Base-by-base conservation (phyloP, 495 filamentous ascomycete species). In the Penicillium lividum region DNA sequence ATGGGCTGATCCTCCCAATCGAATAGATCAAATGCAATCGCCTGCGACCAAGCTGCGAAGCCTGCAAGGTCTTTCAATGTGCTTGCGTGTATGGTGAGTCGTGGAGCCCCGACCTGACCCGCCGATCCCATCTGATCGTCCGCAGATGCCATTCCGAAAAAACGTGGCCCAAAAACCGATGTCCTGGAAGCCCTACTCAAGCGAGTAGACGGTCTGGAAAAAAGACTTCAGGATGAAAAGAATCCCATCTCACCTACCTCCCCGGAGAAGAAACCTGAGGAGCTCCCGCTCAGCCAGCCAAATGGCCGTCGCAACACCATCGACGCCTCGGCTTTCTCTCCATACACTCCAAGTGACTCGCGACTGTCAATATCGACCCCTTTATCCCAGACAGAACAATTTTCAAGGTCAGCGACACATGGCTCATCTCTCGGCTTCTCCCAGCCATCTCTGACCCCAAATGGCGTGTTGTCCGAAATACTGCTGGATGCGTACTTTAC, bases 1-100 rank as follows among this genome's bases (percentile, higher is more conserved):
- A 22, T 11, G 4, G 7, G 33, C 28, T 47, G 7, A 28, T 18
- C 15, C 15, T 5, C n/a, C 38, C 10, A 7, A n/a, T n/a, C 31
- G 13, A 1, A 5, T 62, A 91, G 90, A 93, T 93, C 78, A 95
- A 95, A 74, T 95, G 91, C 74, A 93, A 92, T 74, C 88, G 91
- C 16, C 71, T 91, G 55, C 84, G 88, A 25, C 91, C 91, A 34
- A 88, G 89, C 54, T 95, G 91, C 65, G 90, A 93, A 71, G 90
- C 91, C 51, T 95, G 91, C 69, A 89, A 91, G 70, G 86, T 93
- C 48, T 95, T 95, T 69, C 88, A 91, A 57, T 91, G 88, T 64
- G 84, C 88, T n/a, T 95, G 91, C 74, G 80, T 95, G 42, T 95
- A 95, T 68, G 91, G 90, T 94, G 79, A 51, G 82, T 72, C 28